phyloP scores from a whole-genome alignment of 2,329 filamentous ascomycete species.

The Hirsutella minnesotensis region DNA sequence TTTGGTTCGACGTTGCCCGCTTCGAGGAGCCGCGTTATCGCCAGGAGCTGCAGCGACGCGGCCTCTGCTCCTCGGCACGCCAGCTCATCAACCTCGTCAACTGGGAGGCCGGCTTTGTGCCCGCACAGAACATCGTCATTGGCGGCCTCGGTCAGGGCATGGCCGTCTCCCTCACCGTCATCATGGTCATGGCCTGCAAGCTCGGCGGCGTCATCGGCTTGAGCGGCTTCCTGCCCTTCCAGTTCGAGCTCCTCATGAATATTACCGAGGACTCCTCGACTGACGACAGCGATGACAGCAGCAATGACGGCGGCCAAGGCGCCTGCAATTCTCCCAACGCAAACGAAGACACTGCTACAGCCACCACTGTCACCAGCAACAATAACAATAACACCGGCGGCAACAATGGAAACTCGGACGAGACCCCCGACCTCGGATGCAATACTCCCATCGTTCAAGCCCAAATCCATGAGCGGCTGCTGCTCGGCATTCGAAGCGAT shows the following conservation, averaged over 20 bases:
- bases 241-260: slow-evolving; percentile 18
- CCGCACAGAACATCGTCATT: slow-evolving; percentile 28
- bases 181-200: slow-evolving; percentile 24
- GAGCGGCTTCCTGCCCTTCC: slow-evolving; percentile 33
- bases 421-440: too few species aligned
- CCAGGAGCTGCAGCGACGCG: slow-evolving; percentile 29
- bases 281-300: slow-evolving; percentile 7
- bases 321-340: too few species aligned
- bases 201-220: slow-evolving; percentile 34
- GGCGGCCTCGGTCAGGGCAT: slow-evolving; percentile 43
- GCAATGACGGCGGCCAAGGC: slow-evolving; percentile 7
- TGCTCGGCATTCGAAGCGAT: slow-evolving; percentile 14
- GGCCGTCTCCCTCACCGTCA: slow-evolving; percentile 28
- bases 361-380: too few species aligned
- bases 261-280: slow-evolving; percentile 3
- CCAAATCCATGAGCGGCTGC: slow-evolving; percentile 18
- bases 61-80: slow-evolving; percentile 27
- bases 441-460: slow-evolving; percentile 11
- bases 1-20: slow-evolving; percentile 39
- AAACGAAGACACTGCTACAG: too few species aligned
- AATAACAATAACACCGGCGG: slow-evolving; percentile 7
- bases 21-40: slow-evolving; percentile 26
- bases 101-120: slow-evolving; percentile 18
- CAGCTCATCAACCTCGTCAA: slow-evolving; percentile 22
- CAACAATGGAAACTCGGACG: not conserved